These are phyloP conservation scores for Lactarius quietus DNA, from an alignment of 768 basidiomycete genomes.

Conservation along the genomic window DNA sequence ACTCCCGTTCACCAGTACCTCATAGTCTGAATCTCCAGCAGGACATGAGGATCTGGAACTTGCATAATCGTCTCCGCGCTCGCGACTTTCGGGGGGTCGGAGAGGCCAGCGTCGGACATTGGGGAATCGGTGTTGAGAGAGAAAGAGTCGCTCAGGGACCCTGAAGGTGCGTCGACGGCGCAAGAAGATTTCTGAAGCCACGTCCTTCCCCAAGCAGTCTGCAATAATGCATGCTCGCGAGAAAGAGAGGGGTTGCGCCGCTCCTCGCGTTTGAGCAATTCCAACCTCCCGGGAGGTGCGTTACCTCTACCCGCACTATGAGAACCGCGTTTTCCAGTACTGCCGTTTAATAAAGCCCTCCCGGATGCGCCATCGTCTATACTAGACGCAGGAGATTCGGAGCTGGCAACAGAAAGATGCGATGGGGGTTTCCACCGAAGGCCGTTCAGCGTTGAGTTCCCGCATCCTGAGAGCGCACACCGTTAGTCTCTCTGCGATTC, in stretches of 20 bases:
- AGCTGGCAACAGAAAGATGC: not conserved
- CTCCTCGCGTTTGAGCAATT: too few relatives aligned
- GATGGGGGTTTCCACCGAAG: not conserved
- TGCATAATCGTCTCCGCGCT: constrained; percentile 10
- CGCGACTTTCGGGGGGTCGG: constrained; percentile 8
- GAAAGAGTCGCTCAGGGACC: too few relatives aligned
- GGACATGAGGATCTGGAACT: constrained; percentile 4
- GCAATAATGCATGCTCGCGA: too few relatives aligned
- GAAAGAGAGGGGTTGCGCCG: not conserved
- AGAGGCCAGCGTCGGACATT: constrained; percentile 10
- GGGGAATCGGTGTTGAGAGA: constrained; percentile 15
- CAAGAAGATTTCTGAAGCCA: too few relatives aligned
- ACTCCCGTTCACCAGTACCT: not conserved
- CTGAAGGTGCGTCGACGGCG: too few relatives aligned
- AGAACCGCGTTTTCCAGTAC: not conserved
- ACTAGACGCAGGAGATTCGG: not conserved
- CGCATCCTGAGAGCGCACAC: not conserved
- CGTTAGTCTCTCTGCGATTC: constrained; percentile 5
- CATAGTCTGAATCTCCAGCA: constrained; percentile 14
- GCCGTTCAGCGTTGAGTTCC: not conserved
- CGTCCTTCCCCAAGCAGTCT: too few relatives aligned
- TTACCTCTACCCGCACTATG: too few relatives aligned
- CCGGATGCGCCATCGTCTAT: not conserved
- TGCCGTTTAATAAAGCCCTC: not conserved
- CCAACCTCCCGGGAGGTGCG: too few relatives aligned